A percentile compares a stretch with the other conserved stretches of the same genome.
Conservation (phyloP, 202 grass and related monocot species). For the Bolboschoenoplectus hybrid region DNA sequence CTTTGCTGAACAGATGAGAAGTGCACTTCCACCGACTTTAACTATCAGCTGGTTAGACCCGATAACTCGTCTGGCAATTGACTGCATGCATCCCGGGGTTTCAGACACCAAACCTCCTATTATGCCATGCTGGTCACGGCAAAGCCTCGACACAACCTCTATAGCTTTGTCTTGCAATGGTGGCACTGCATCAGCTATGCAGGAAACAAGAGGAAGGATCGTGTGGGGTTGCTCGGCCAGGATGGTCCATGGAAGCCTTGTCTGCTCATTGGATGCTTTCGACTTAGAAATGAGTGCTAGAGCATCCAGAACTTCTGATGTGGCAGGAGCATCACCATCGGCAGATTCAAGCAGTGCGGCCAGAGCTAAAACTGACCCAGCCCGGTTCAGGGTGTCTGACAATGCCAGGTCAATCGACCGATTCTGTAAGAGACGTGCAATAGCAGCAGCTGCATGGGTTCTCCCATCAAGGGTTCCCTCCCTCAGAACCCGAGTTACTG, state of each 20-base stretch:
- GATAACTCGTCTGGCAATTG: constrained; percentile 69
- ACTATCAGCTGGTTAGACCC: constrained; percentile 73
- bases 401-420: constrained; percentile 62
- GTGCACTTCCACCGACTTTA: constrained; percentile 83
- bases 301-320: constrained; percentile 97
- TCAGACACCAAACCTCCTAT: constrained; percentile 83
- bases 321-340: constrained; percentile 72
- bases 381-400: constrained; percentile 78
- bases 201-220: constrained; percentile 91
- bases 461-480: constrained; percentile 92
- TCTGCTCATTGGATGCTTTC: constrained; percentile 73
- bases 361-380: constrained; percentile 88
- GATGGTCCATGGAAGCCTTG: constrained; percentile 85
- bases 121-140: constrained; percentile 71
- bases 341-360: constrained; percentile 86
- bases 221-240: constrained; percentile 96
- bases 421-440: constrained; percentile 88
- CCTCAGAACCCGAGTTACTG: constrained; percentile 76
- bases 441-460: constrained; percentile 95
- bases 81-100: constrained; percentile 74
- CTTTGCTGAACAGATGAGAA: constrained; percentile 95
- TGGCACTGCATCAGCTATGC: constrained; percentile 81
- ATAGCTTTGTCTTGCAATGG: constrained; percentile 98
- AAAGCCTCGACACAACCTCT: constrained; percentile 87
- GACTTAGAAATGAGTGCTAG: constrained; percentile 81